Conservation (phyloP, 2,329 filamentous ascomycete species). For the Onygenales sp. region DNA sequence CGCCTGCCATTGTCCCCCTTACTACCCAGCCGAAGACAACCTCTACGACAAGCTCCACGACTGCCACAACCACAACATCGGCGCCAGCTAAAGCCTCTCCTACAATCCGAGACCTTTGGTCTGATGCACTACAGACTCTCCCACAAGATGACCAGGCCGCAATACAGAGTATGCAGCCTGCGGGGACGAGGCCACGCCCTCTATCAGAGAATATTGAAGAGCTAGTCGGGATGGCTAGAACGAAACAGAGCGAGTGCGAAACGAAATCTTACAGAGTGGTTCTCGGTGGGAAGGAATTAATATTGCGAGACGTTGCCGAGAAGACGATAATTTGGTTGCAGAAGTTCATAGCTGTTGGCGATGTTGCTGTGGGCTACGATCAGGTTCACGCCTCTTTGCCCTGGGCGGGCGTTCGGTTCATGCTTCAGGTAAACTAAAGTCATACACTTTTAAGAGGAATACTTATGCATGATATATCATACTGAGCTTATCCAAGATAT, state of each 20-base stretch:
- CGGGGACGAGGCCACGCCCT: slow-evolving; percentile 13
- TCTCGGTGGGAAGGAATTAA: slow-evolving; percentile 5
- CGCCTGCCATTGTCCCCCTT: no score
- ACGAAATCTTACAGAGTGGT: background rate
- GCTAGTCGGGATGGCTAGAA: background rate
- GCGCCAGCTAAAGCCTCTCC: background rate
- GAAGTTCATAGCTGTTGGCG: slow-evolving; percentile 13
- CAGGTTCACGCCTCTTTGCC: slow-evolving; percentile 23
- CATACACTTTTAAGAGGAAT: background rate
- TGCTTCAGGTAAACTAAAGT: slow-evolving; percentile 17
- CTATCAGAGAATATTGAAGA: background rate
- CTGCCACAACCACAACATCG: no score
- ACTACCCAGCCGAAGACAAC: no score
- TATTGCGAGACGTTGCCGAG: slow-evolving; percentile 5
- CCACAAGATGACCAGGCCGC: background rate
- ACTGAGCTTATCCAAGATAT: background rate
- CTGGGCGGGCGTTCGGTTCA: slow-evolving; percentile 22
- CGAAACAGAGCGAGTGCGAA: background rate
- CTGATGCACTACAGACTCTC: background rate
- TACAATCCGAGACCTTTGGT: background rate
- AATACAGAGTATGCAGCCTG: background rate
- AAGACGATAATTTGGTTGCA: slow-evolving; percentile 5
- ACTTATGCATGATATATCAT: background rate
- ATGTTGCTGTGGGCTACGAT: slow-evolving; percentile 23
- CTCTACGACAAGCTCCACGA: no score